Percentiles rank a stretch among this genome's conserved stretches.
phyloP scores from a whole-genome alignment of 106 monocot genomes.

The Iris macrosiphon region DNA sequence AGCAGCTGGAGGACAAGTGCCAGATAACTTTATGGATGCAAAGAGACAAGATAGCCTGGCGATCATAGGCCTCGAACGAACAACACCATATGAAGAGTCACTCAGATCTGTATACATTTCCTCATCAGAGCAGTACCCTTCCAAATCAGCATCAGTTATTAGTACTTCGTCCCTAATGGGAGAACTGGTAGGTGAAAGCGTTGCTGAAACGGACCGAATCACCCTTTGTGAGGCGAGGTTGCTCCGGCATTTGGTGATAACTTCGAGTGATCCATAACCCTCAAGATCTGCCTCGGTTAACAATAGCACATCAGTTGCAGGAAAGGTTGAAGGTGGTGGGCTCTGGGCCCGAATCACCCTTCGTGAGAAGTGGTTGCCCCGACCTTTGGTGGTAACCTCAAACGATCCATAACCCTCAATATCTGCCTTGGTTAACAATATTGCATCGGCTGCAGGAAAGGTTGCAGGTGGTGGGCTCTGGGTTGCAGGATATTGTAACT shows the following conservation, averaged over 20 bases:
- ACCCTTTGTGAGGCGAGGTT: neutral
- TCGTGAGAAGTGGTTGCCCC: neutral
- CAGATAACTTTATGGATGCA: neutral
- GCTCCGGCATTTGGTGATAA: constrained; percentile 3
- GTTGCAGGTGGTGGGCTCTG: neutral
- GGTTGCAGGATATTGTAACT: neutral
- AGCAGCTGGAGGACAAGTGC: neutral
- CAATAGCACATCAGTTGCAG: constrained; percentile 19
- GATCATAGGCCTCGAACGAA: too few relatives aligned
- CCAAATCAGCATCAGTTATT: constrained; percentile 20
- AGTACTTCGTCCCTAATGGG: constrained; percentile 18
- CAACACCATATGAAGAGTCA: neutral
- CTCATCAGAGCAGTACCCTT: constrained; percentile 8
- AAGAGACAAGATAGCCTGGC: neutral
- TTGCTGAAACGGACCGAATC: too few relatives aligned
- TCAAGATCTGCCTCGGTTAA: constrained; percentile 41
- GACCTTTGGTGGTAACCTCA: constrained; percentile 2
- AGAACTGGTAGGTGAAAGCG: neutral
- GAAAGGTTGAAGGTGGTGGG: too few relatives aligned
- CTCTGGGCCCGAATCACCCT: too few relatives aligned
- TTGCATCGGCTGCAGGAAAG: constrained; percentile 17
- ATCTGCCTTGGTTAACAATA: constrained; percentile 37
- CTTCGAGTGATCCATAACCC: constrained; percentile 9
- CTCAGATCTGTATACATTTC: constrained; percentile 1
- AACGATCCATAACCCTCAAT: constrained; percentile 20